phyloP scores from a whole-genome alignment of 2,329 filamentous ascomycete species.

The Clarireedia paspali region DNA sequence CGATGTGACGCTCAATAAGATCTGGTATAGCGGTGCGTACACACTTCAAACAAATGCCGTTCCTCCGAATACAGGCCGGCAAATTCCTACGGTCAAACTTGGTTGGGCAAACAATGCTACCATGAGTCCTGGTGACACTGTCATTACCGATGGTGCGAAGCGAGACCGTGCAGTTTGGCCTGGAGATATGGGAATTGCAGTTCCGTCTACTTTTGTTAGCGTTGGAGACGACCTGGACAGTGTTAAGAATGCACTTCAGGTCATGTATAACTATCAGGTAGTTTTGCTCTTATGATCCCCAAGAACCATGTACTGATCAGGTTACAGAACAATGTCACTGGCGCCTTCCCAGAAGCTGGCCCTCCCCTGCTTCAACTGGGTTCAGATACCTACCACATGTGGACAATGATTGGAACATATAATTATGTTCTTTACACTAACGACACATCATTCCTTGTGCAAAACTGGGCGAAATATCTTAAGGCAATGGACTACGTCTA shows the following conservation, averaged over 20 bases:
- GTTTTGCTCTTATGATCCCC: background rate
- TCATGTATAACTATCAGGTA: slow-evolving; percentile 38
- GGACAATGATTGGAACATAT: slow-evolving; percentile 50
- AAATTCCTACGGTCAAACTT: slow-evolving; percentile 23
- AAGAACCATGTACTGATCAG: background rate
- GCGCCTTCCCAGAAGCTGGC: slow-evolving; percentile 23
- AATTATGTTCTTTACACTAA: slow-evolving; percentile 51
- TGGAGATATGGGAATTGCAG: slow-evolving; percentile 50
- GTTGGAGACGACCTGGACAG: slow-evolving; percentile 44
- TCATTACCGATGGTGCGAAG: slow-evolving; percentile 46
- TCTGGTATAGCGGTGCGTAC: slow-evolving; percentile 45
- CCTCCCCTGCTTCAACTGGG: slow-evolving; percentile 20
- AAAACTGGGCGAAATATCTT: slow-evolving; percentile 43
- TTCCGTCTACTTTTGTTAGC: slow-evolving; percentile 46
- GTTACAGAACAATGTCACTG: slow-evolving; percentile 15
- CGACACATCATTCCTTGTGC: slow-evolving; percentile 39
- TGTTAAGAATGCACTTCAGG: slow-evolving; percentile 36
- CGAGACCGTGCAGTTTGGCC: slow-evolving; percentile 53
- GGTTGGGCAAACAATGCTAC: slow-evolving; percentile 34
- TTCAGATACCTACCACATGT: slow-evolving; percentile 49
- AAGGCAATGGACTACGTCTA: slow-evolving; percentile 39
- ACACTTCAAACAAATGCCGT: slow-evolving; percentile 31
- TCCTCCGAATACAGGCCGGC: slow-evolving; percentile 28
- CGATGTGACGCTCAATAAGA: slow-evolving; percentile 43
- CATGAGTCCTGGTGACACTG: slow-evolving; percentile 25